Base-by-base conservation (phyloP, 2,329 filamentous ascomycete species). In the Colletotrichum sp. region DNA sequence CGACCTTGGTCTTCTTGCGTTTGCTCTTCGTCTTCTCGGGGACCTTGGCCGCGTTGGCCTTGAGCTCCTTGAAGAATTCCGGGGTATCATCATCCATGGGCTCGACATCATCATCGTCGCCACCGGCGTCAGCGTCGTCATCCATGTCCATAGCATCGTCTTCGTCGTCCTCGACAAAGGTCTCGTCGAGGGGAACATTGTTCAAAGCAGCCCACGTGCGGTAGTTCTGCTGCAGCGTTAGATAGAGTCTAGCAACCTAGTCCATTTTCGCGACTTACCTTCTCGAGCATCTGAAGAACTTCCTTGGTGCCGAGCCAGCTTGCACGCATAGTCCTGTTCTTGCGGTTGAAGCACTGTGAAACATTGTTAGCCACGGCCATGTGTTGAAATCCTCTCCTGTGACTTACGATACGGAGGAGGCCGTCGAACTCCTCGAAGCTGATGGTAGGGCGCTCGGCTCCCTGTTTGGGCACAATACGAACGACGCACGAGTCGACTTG, bases 391-490 rank as follows among this genome's bases (percentile, higher is more conserved):
- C 21, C 18, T 52, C 43, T 16, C 21, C 15, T 15, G 10, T 52
- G 21, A 63, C 70, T 55, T 68, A 94, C 93, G 92, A 98, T 92
- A 67, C 95, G 89, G 77, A 99, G 85, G 82, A 99, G 89, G 12
- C 96, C 96, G 82, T 99, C 96, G 93, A 96, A 98, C 84, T 99
- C 97, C 69, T 98, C 95, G 85, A 96, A 99, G 82, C 93, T 95
- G 78, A 99, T 96, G 79, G 95, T 93, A 69, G 96, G 96, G 48
- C 95, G 88, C 78, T 93, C 91, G 64, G 86, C 88, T 13, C 96
- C 96, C 48, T 91, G 90, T 87, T 98, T 98, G 26, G 96, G 96
- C 82, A 96, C 95, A 79, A 98, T 94, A 76, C 96, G 91, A 64
- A 98, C 96, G 8, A 98, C 96, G 74, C 94, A 96, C 9, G 93